Evolutionary conservation across 495 filamentous ascomycete genomes (phyloP).

Genomic region (Penicillium cinerascens): DNA sequence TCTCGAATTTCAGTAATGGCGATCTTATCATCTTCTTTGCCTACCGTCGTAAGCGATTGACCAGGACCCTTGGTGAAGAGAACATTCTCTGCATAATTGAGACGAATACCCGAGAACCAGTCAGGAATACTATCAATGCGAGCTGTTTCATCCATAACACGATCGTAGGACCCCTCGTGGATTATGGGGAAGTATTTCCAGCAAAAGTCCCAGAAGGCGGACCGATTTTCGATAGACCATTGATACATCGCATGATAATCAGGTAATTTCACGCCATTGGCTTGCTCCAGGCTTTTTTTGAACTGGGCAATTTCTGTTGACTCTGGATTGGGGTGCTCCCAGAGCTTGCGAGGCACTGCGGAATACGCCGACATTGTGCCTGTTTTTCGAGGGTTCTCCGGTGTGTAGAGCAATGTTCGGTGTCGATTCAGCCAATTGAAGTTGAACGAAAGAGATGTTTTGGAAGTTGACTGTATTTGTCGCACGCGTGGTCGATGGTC

Average conservation of each 20-base stretch:
- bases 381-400: not conserved
- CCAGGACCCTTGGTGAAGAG: conserved; percentile 36
- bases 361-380: conserved; percentile 4
- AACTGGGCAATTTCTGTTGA: conserved; percentile 2
- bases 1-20: conserved; percentile 69
- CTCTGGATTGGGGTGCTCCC: conserved; percentile 6
- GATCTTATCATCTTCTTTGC: conserved; percentile 67
- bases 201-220: conserved; percentile 14
- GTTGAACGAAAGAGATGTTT: no score
- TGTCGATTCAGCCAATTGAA: not conserved
- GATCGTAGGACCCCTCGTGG: conserved; percentile 11
- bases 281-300: conserved; percentile 1
- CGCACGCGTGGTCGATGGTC: not conserved
- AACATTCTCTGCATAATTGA: conserved; percentile 82
- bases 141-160: conserved; percentile 9
- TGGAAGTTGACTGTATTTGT: not conserved
- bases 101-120: conserved; percentile 51
- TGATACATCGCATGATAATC: conserved; percentile 5
- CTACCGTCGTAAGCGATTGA: conserved; percentile 10
- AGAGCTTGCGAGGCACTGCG: conserved; percentile 4
- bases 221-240: conserved; percentile 11
- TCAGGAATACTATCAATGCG: conserved; percentile 15
- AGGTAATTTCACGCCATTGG: not conserved
- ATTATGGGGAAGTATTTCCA: conserved; percentile 18
- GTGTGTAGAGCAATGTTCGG: no score